Evolutionary conservation across 1,284 basidiomycete species (phyloP).

Genomic region (Phylloboletellus chloephorus): DNA sequence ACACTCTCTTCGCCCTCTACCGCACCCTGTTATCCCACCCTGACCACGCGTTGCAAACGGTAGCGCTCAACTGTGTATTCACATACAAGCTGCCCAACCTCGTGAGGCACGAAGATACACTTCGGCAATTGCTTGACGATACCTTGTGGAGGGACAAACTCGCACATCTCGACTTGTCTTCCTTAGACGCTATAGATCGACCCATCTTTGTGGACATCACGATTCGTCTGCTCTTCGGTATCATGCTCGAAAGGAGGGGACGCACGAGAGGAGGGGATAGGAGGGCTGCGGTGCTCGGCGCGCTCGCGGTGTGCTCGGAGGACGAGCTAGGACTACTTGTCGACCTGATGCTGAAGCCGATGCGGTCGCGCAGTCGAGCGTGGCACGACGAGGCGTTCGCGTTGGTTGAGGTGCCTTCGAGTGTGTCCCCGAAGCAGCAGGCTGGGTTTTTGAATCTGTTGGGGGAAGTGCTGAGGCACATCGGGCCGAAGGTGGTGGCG

Average conservation of each 20-base stretch:
- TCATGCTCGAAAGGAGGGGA: slow-evolving; percentile 82
- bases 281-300: slow-evolving; percentile 70
- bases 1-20: slow-evolving; percentile 67
- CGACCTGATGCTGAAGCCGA: slow-evolving; percentile 86
- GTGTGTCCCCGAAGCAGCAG: slow-evolving; percentile 64
- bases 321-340: slow-evolving; percentile 77
- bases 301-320: slow-evolving; percentile 67
- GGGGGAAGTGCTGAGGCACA: slow-evolving; percentile 75
- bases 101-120: slow-evolving; percentile 58
- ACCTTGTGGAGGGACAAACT: slow-evolving; percentile 88
- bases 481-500: slow-evolving; percentile 64
- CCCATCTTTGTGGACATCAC: slow-evolving; percentile 68
- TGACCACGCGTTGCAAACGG: slow-evolving; percentile 73
- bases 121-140: slow-evolving; percentile 77
- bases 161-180: slow-evolving; percentile 62
- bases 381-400: slow-evolving; percentile 26
- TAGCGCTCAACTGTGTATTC: slow-evolving; percentile 77
- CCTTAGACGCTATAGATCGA: slow-evolving; percentile 62
- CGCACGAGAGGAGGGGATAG: slow-evolving; percentile 68
- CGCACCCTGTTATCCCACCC: slow-evolving; percentile 79
- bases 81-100: slow-evolving; percentile 79
- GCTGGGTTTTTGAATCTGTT: slow-evolving; percentile 81
- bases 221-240: slow-evolving; percentile 81
- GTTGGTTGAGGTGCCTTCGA: slow-evolving; percentile 30
- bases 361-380: slow-evolving; percentile 38